Percentiles rank a stretch among this genome's conserved stretches.
These are phyloP conservation scores for Cubamyces lactineus DNA, from an alignment of 768 basidiomycete species.

Conservation along the genomic window DNA sequence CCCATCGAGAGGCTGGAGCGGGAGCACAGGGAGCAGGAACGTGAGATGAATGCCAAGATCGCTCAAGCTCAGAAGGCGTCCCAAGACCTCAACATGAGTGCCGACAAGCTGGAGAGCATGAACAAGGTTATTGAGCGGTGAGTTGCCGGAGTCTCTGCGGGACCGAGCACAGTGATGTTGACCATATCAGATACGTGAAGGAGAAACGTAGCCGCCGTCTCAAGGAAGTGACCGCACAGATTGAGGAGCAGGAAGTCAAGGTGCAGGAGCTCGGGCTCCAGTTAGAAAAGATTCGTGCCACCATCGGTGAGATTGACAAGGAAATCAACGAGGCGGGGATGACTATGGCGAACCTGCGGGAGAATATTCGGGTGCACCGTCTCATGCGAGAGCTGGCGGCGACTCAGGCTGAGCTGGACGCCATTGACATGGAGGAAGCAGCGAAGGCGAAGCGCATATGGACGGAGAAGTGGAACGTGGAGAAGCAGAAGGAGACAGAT, in stretches of 20 bases:
- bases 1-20: conserved; percentile 68
- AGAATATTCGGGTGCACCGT: conserved; percentile 81
- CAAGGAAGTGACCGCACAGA: conserved; percentile 57
- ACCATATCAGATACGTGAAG: conserved; percentile 64
- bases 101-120: conserved; percentile 61
- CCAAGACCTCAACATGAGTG: conserved; percentile 68
- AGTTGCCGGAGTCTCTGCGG: conserved; percentile 21
- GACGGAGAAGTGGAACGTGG: conserved; percentile 73
- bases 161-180: not conserved
- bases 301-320: conserved; percentile 65
- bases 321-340: conserved; percentile 80
- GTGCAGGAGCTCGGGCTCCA: conserved; percentile 46
- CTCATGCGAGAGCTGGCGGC: conserved; percentile 65
- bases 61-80: conserved; percentile 54
- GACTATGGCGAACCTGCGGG: conserved; percentile 68
- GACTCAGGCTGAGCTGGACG: conserved; percentile 72
- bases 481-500: conserved; percentile 72
- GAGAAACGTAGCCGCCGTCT: conserved; percentile 65
- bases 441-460: conserved; percentile 84
- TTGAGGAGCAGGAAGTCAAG: conserved; percentile 51
- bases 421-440: conserved; percentile 82
- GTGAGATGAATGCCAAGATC: conserved; percentile 52
- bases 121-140: conserved; percentile 72
- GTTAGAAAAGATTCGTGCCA: conserved; percentile 45
- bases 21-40: conserved; percentile 53